Evolutionary conservation across 2,329 filamentous ascomycete genomes (phyloP).

Genomic region (Alternaria postmessia): DNA sequence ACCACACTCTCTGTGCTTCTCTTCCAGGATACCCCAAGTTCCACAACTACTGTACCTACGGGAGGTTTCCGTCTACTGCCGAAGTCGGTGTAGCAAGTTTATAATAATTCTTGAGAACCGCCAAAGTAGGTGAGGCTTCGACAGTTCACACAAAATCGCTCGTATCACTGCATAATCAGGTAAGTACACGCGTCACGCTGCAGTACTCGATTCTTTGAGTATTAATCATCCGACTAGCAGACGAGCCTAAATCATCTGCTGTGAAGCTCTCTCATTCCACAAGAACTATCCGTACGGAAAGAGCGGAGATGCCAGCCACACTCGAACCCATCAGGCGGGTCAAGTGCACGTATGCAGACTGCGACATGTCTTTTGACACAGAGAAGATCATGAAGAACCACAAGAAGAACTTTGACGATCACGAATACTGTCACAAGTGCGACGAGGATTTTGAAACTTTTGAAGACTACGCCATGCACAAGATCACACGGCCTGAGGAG

Average conservation of each 20-base stretch:
- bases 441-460: constrained; percentile 56
- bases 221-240: background rate
- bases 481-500: constrained; percentile 46
- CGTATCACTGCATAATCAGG: background rate
- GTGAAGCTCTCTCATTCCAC: background rate
- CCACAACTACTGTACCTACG: no score
- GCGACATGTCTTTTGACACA: constrained; percentile 56
- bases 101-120: no score
- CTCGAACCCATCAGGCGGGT: constrained; percentile 34
- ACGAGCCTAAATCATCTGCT: background rate
- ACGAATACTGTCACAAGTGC: constrained; percentile 58
- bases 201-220: background rate
- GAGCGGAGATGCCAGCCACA: constrained; percentile 33
- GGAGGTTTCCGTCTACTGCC: no score
- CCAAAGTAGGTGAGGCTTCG: no score
- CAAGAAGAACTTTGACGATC: constrained; percentile 56
- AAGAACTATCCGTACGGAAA: background rate
- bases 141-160: background rate
- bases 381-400: constrained; percentile 59
- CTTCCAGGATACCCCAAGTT: background rate
- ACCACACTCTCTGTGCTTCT: background rate
- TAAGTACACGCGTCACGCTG: background rate
- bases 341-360: constrained; percentile 58
- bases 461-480: constrained; percentile 59
- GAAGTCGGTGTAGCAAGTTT: no score